Conservation (phyloP, 257 asterid genomes). For the Solanum pinnatisectum region DNA sequence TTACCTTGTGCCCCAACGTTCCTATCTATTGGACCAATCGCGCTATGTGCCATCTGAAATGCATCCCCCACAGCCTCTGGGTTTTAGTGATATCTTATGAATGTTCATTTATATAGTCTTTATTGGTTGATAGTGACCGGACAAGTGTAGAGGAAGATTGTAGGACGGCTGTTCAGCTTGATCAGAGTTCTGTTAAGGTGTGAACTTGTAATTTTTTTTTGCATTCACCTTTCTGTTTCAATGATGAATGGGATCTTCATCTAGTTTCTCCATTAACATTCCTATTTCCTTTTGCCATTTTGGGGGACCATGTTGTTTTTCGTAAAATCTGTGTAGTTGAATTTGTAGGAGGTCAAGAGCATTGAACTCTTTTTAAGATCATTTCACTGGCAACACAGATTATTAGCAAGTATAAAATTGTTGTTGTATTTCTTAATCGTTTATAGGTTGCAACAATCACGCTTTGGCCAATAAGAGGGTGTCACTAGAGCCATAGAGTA, state of each 20-base stretch:
- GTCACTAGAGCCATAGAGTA: too few relatives aligned
- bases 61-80: conserved; percentile 14
- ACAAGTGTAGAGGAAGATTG: conserved; percentile 66
- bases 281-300: neutral
- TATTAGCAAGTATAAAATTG: too few relatives aligned
- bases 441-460: too few relatives aligned
- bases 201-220: neutral
- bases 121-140: conserved; percentile 51
- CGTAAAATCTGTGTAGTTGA: too few relatives aligned
- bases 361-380: too few relatives aligned
- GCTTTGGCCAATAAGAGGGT: too few relatives aligned
- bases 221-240: neutral
- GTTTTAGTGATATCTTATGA: neutral
- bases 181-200: conserved; percentile 52
- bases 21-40: conserved; percentile 86
- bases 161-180: conserved; percentile 54
- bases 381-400: too few relatives aligned
- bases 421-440: too few relatives aligned
- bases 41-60: conserved; percentile 71
- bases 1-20: conserved; percentile 77
- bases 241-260: neutral
- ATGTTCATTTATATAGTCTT: neutral
- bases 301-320: neutral
- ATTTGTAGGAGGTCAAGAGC: too few relatives aligned
- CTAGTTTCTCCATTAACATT: neutral